Evolutionary conservation across 2,329 filamentous ascomycete species (phyloP).

Genomic region (Cercospora nicotianae): DNA sequence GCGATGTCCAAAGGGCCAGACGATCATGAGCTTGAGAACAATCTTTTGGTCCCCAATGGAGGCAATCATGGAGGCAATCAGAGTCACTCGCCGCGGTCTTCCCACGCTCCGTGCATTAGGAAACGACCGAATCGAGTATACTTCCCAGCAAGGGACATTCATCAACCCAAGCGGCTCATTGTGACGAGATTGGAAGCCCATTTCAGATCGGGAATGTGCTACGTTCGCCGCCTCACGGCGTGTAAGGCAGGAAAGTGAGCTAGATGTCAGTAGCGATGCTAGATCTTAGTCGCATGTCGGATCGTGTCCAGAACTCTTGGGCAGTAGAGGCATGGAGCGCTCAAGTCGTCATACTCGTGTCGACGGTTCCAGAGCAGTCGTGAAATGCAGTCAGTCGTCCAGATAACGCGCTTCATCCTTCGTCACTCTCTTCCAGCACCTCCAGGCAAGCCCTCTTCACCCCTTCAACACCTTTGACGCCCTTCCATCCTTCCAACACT

Average conservation of each 20-base stretch:
- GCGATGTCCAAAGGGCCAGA: not conserved
- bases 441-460: constrained; percentile 42
- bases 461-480: constrained; percentile 46
- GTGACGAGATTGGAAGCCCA: not conserved
- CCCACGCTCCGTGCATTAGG: not conserved
- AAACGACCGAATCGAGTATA: not conserved
- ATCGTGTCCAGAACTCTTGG: not conserved
- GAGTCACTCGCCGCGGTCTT: too few relatives aligned
- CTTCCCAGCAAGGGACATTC: not conserved
- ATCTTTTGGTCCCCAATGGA: not conserved
- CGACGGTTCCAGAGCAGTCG: not conserved
- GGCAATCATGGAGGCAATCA: not conserved
- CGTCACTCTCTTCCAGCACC: constrained; percentile 15
- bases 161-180: not conserved
- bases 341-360: not conserved
- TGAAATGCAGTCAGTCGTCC: not conserved
- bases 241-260: not conserved
- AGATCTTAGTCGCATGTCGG: not conserved
- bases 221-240: not conserved
- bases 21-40: not conserved
- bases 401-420: constrained; percentile 2
- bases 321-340: not conserved
- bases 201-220: not conserved
- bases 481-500: constrained; percentile 47
- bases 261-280: too few relatives aligned